Evolutionary conservation across 768 basidiomycete genomes (phyloP).

Genomic region (Boletus coccyginus): DNA sequence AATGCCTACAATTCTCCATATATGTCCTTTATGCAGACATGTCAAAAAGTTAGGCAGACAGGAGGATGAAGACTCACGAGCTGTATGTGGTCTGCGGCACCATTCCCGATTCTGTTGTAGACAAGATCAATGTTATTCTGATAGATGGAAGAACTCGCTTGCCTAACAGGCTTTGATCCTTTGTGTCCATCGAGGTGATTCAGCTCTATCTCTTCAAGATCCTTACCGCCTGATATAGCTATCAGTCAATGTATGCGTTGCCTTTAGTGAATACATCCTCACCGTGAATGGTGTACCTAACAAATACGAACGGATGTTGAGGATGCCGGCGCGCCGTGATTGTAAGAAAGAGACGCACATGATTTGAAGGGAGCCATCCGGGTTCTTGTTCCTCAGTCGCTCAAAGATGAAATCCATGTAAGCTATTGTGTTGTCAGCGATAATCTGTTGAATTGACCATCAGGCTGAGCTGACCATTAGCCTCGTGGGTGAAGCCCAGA

Average conservation of each 20-base stretch:
- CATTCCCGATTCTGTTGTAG: constrained; percentile 76
- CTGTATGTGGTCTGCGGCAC: constrained; percentile 92
- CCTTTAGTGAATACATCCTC: neutral
- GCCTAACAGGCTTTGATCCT: constrained; percentile 78
- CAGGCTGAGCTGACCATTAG: constrained; percentile 65
- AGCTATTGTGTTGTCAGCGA: constrained; percentile 38
- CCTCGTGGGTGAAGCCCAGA: constrained; percentile 92
- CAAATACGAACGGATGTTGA: neutral
- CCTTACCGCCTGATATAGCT: constrained; percentile 54
- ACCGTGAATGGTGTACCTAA: constrained; percentile 87
- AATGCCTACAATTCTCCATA: constrained; percentile 80
- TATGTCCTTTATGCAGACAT: constrained; percentile 65
- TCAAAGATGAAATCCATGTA: constrained; percentile 92
- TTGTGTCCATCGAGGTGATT: constrained; percentile 87
- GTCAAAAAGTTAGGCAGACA: neutral
- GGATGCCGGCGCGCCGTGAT: neutral
- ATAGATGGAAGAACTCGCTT: constrained; percentile 1
- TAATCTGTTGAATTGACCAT: neutral
- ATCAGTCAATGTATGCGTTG: neutral
- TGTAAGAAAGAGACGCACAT: constrained; percentile 48
- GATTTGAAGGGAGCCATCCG: constrained; percentile 91
- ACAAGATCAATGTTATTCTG: neutral
- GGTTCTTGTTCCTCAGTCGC: constrained; percentile 76
- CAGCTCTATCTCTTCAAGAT: constrained; percentile 82
- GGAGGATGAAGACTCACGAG: constrained; percentile 45